Evolutionary conservation across 2,329 filamentous ascomycete species (phyloP).

Genomic region (Ustulina deusta): DNA sequence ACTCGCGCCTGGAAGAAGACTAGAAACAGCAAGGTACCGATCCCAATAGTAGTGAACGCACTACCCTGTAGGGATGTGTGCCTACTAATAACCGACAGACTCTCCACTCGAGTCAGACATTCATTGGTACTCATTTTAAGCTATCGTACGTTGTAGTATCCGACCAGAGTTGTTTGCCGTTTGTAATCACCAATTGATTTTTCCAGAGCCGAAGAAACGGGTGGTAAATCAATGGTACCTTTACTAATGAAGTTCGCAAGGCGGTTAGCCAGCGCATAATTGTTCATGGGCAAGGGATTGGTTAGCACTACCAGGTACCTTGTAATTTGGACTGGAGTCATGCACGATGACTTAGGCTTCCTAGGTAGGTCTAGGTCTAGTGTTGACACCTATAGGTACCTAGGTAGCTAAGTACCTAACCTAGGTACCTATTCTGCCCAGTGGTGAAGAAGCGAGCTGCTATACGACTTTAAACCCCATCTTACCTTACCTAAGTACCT

Average conservation of each 20-base stretch:
- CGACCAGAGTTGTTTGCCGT: too few relatives aligned
- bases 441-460: background rate
- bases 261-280: conserved; percentile 22
- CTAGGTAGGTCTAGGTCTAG: too few relatives aligned
- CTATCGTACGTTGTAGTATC: too few relatives aligned
- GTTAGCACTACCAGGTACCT: background rate
- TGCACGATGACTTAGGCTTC: conserved; percentile 3
- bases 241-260: background rate
- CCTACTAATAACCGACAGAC: background rate
- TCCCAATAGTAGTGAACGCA: conserved; percentile 15
- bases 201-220: background rate
- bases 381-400: too few relatives aligned
- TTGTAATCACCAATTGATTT: background rate
- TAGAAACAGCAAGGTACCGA: conserved; percentile 35
- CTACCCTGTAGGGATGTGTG: background rate
- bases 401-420: background rate
- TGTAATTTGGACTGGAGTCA: background rate
- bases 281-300: conserved; percentile 18
- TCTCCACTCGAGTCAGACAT: conserved; percentile 17
- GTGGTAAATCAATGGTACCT: background rate
- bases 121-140: conserved; percentile 13
- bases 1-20: conserved; percentile 23
- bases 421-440: background rate
- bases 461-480: background rate
- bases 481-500: too few relatives aligned